phyloP scores from a whole-genome alignment of 768 basidiomycete genomes.

The Xerocomus spinulosus region DNA sequence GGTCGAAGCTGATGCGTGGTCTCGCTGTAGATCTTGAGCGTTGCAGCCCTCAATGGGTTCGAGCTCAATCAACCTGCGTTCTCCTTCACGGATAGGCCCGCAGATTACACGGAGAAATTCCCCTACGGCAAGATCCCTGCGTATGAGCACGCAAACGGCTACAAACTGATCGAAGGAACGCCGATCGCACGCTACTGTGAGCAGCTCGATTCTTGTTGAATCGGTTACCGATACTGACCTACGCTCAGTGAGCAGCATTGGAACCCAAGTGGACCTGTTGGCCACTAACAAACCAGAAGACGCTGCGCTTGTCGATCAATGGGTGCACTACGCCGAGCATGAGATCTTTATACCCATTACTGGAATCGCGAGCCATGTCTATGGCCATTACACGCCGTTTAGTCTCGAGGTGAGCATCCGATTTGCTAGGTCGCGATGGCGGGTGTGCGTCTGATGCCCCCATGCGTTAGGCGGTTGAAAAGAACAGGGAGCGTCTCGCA shows the following conservation, averaged over 20 bases:
- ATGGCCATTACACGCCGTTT: not conserved
- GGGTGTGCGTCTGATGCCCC: not conserved
- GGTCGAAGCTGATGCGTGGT: too few species aligned
- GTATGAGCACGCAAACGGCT: slow-evolving; percentile 17
- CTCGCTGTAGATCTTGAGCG: slow-evolving; percentile 16
- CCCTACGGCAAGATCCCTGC: slow-evolving; percentile 16
- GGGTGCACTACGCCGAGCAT: slow-evolving; percentile 17
- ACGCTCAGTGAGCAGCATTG: slow-evolving; percentile 10
- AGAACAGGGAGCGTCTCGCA: not conserved
- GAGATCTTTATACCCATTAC: slow-evolving; percentile 15
- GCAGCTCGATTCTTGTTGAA: not conserved
- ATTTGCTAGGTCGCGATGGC: too few species aligned
- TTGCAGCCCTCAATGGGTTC: slow-evolving; percentile 14
- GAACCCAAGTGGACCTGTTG: slow-evolving; percentile 7
- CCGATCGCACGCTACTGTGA: slow-evolving; percentile 18
- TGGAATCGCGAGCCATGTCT: too few species aligned
- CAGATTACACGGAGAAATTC: slow-evolving; percentile 11
- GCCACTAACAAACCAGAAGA: slow-evolving; percentile 10
- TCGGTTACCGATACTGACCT: not conserved
- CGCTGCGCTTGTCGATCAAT: slow-evolving; percentile 14
- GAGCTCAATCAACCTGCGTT: slow-evolving; percentile 10
- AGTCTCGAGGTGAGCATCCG: too few species aligned
- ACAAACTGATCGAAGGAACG: slow-evolving; percentile 10
- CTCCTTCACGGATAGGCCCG: slow-evolving; percentile 8
- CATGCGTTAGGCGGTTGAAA: not conserved